Percentiles rank a stretch among this genome's conserved stretches.
phyloP scores from a whole-genome alignment of 2,329 filamentous ascomycete species.

The Fusarium humuli region DNA sequence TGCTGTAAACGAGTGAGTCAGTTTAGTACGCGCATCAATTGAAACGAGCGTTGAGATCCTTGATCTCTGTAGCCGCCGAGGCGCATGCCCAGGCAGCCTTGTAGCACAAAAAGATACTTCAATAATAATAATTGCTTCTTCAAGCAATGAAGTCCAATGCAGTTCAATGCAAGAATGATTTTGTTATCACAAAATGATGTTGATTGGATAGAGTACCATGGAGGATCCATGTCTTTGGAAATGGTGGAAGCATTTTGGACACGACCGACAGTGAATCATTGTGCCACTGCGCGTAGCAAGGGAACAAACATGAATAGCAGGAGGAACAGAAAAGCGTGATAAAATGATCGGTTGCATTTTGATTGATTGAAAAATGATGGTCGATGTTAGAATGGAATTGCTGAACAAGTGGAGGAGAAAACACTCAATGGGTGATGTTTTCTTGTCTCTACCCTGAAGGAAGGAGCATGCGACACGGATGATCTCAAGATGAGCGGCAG shows the following conservation, averaged over 20 bases:
- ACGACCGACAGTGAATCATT: conserved; percentile 31
- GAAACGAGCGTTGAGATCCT: conserved; percentile 6
- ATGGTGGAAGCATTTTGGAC: conserved; percentile 1
- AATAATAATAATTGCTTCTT: conserved; percentile 7
- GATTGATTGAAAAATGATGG: not conserved
- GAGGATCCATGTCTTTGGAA: not conserved
- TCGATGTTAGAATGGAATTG: not conserved
- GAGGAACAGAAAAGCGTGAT: not conserved
- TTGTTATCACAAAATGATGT: conserved; percentile 22
- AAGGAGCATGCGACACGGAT: not conserved
- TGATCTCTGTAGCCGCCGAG: not conserved
- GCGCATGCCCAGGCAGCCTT: not conserved
- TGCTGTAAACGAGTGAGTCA: conserved; percentile 1
- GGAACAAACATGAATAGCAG: not conserved
- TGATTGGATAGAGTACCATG: conserved; percentile 20
- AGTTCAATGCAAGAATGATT: conserved; percentile 10
- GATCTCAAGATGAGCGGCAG: not conserved
- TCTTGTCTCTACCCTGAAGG: not conserved
- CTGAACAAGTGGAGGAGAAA: not conserved
- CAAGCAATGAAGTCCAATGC: conserved; percentile 1
- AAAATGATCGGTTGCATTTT: not conserved
- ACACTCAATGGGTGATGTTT: not conserved
- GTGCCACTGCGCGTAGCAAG: not conserved
- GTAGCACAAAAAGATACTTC: not conserved
- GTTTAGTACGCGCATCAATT: not conserved